Percentiles rank a stretch among this genome's conserved stretches.
Evolutionary conservation across 2,329 filamentous ascomycete genomes (phyloP).

Genomic region (Aspergillus glaucus): DNA sequence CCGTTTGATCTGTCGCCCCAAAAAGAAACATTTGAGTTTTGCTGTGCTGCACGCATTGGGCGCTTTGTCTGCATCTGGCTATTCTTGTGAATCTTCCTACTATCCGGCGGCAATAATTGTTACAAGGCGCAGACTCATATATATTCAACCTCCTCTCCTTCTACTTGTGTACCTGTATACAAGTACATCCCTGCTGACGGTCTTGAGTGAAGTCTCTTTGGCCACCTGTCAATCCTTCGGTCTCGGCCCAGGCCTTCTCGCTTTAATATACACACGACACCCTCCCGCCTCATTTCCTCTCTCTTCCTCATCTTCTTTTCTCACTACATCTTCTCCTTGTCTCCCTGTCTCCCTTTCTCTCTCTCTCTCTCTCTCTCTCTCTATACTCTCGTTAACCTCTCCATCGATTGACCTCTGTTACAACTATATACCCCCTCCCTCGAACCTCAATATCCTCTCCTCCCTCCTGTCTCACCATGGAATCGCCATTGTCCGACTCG

Average conservation of each 20-base stretch:
- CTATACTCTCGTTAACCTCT: neutral
- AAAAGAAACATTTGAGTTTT: neutral
- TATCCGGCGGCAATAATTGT: too few relatives aligned
- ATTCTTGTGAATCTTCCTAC: neutral
- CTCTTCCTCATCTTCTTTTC: neutral
- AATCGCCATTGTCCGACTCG: constrained; percentile 7
- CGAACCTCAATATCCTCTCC: neutral
- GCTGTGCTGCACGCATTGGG: neutral
- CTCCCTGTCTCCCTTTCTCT: neutral
- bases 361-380: neutral
- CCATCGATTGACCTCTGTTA: neutral
- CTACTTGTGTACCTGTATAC: neutral
- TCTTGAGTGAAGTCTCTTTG: constrained; percentile 10
- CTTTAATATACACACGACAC: constrained; percentile 1
- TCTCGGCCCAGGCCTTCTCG: constrained; percentile 8
- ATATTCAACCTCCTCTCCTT: neutral
- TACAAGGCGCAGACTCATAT: too few relatives aligned
- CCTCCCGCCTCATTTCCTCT: constrained; percentile 1
- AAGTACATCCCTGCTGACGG: neutral
- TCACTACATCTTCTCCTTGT: neutral
- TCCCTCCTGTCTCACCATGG: constrained; percentile 9
- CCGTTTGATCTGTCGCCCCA: neutral
- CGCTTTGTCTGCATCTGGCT: neutral
- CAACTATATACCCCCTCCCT: neutral
- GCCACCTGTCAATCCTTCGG: constrained; percentile 18